A percentile compares a stretch with the other conserved stretches of the same genome.
phyloP scores from a whole-genome alignment of 441 rosid species.

The Jatropha multifida region DNA sequence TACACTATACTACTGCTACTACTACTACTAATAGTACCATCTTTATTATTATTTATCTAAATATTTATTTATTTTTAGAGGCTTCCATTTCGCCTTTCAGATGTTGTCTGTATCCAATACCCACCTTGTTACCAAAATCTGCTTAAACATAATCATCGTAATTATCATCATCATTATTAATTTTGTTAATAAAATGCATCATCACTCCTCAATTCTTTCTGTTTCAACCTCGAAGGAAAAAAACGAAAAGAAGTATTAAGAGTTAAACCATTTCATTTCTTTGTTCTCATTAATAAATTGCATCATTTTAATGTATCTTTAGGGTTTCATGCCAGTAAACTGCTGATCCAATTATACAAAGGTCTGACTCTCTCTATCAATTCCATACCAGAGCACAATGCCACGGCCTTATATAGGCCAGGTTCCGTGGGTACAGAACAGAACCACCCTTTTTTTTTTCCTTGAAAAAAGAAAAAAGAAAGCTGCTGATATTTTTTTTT shows the following conservation, averaged over 20 bases:
- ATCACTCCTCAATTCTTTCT: not conserved
- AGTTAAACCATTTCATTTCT: not conserved
- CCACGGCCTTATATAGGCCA: not conserved
- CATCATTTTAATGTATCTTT: not conserved
- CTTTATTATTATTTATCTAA: not conserved
- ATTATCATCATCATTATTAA: not conserved
- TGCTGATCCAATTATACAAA: not conserved
- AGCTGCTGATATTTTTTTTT: too few species aligned
- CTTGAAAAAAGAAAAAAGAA: too few species aligned
- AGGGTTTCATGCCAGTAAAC: not conserved
- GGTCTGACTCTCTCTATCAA: not conserved
- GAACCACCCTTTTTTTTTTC: too few species aligned
- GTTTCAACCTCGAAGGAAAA: too few species aligned
- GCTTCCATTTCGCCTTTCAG: conserved; percentile 21
- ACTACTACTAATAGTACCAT: not conserved
- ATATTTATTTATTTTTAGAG: too few species aligned
- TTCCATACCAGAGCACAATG: not conserved
- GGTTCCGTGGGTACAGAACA: too few species aligned
- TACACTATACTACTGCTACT: not conserved
- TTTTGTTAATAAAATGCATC: too few species aligned
- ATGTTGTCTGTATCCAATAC: conserved; percentile 9
- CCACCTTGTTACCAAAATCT: not conserved
- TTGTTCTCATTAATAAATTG: not conserved
- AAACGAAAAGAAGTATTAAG: not conserved
- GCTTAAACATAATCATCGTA: not conserved